phyloP scores from a whole-genome alignment of 2,329 filamentous ascomycete genomes.

The Claviceps monticola region DNA sequence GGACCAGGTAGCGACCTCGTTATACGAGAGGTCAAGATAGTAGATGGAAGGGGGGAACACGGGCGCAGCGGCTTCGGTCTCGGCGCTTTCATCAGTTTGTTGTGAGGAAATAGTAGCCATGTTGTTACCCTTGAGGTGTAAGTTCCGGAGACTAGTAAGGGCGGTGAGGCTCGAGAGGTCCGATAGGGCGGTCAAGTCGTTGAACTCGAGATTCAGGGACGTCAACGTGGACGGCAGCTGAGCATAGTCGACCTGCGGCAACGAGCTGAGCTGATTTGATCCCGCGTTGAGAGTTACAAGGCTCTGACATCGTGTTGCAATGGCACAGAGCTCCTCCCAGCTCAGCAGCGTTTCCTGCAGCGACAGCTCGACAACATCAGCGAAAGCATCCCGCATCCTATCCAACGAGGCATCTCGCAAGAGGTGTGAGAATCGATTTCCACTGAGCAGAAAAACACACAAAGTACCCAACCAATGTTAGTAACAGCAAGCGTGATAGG shows the following conservation, averaged over 20 bases:
- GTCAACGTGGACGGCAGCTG: conserved; percentile 38
- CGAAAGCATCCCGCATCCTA: conserved; percentile 27
- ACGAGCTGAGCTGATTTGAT: conserved; percentile 41
- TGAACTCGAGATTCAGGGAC: conserved; percentile 58
- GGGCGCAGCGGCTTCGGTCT: conserved; percentile 24
- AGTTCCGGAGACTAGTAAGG: conserved; percentile 38
- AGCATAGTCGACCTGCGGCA: conserved; percentile 29
- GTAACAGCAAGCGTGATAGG: neutral
- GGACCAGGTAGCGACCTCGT: conserved; percentile 52
- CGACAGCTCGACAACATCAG: conserved; percentile 43
- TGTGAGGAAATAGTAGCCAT: conserved; percentile 33
- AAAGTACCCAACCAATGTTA: neutral
- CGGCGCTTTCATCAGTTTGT: conserved; percentile 12
- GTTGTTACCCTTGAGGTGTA: conserved; percentile 65
- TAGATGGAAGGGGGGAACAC: conserved; percentile 40
- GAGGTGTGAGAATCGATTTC: conserved; percentile 51
- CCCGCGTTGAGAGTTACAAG: conserved; percentile 38
- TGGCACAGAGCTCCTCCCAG: conserved; percentile 48
- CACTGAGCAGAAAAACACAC: conserved; percentile 30
- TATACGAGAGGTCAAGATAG: conserved; percentile 63
- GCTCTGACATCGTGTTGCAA: conserved; percentile 38
- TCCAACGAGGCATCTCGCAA: conserved; percentile 21
- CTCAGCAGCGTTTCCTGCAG: conserved; percentile 53
- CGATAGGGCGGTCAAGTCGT: conserved; percentile 47
- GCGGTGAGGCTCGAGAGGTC: conserved; percentile 40